phyloP scores from a whole-genome alignment of 2,329 filamentous ascomycete genomes.

The Dactylellina leptospora region DNA sequence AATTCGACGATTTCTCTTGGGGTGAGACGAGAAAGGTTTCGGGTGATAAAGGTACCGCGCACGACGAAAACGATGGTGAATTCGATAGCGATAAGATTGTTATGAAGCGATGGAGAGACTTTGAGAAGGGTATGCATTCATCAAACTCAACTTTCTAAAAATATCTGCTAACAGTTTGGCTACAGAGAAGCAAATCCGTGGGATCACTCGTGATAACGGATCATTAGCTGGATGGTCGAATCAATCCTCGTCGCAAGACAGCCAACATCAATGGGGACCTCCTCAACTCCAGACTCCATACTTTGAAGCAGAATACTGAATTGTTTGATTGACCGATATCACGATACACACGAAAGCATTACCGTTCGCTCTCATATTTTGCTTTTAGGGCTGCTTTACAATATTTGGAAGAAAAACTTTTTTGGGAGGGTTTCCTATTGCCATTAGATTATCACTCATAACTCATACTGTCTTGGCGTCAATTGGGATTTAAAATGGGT shows the following conservation, averaged over 20 bases:
- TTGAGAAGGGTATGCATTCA: conserved; percentile 73
- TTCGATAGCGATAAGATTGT: conserved; percentile 99
- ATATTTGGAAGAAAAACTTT: conserved; percentile 35
- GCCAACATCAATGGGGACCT: conserved; percentile 50
- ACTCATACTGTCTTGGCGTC: conserved; percentile 52
- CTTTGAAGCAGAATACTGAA: conserved; percentile 53
- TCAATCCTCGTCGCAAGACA: conserved; percentile 52
- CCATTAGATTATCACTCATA: conserved; percentile 49
- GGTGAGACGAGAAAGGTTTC: conserved; percentile 96
- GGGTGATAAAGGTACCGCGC: conserved; percentile 66
- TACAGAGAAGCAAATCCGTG: conserved; percentile 48
- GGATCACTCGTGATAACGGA: conserved; percentile 41
- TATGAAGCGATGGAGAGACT: conserved; percentile 98
- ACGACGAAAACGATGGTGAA: conserved; percentile 81
- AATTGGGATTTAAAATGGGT: conserved; percentile 53
- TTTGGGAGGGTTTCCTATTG: conserved; percentile 37
- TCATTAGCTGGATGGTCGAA: conserved; percentile 51
- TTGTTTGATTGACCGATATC: conserved; percentile 34
- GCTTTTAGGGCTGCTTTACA: conserved; percentile 46
- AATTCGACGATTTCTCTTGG: conserved; percentile 99
- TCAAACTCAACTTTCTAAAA: neutral
- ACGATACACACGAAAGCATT: conserved; percentile 53
- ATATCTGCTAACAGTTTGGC: conserved; percentile 4
- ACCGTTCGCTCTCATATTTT: conserved; percentile 47
- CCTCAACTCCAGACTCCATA: conserved; percentile 51